phyloP scores from a whole-genome alignment of 805 yeast genomes.

The Jamesozyma hellenica region DNA sequence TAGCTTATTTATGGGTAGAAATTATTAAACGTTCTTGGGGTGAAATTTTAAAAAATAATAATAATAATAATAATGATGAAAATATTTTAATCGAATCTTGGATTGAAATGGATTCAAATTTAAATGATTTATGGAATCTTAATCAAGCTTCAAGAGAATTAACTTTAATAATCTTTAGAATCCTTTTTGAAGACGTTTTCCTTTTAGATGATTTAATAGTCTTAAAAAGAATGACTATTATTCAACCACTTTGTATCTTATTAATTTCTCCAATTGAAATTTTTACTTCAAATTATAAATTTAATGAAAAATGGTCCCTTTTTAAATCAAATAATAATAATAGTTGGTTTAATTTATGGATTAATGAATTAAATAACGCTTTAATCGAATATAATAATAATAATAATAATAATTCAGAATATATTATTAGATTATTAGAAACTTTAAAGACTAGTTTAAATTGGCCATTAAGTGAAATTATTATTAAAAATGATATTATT shows the following conservation, averaged over 20 bases:
- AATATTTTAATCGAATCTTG: constrained; percentile 56
- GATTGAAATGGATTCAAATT: constrained; percentile 75
- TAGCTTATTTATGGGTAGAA: constrained; percentile 85
- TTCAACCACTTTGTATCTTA: constrained; percentile 77
- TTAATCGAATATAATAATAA: constrained; percentile 23
- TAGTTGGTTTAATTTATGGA: constrained; percentile 86
- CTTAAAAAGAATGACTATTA: constrained; percentile 60
- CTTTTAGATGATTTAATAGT: constrained; percentile 88
- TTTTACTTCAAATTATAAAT: constrained; percentile 51
- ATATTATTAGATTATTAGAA: constrained; percentile 61
- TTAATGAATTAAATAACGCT: constrained; percentile 38
- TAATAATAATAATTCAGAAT: constrained; percentile 27
- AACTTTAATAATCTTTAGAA: constrained; percentile 66
- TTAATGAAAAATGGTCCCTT: constrained; percentile 35
- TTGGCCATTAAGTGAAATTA: constrained; percentile 77
- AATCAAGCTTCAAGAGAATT: constrained; percentile 61
- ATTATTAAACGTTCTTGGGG: constrained; percentile 93
- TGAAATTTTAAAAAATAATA: constrained; percentile 38
- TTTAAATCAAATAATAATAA: constrained; percentile 57
- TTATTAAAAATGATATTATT: constrained; percentile 57
- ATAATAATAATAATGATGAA: constrained; percentile 26
- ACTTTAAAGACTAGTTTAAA: constrained; percentile 82
- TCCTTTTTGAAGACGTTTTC: constrained; percentile 87
- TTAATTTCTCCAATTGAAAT: constrained; percentile 64
- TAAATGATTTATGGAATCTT: constrained; percentile 65